Evolutionary conservation across 148 eudicot genomes (phyloP).

Genomic region (Chenopodium berlandieri): DNA sequence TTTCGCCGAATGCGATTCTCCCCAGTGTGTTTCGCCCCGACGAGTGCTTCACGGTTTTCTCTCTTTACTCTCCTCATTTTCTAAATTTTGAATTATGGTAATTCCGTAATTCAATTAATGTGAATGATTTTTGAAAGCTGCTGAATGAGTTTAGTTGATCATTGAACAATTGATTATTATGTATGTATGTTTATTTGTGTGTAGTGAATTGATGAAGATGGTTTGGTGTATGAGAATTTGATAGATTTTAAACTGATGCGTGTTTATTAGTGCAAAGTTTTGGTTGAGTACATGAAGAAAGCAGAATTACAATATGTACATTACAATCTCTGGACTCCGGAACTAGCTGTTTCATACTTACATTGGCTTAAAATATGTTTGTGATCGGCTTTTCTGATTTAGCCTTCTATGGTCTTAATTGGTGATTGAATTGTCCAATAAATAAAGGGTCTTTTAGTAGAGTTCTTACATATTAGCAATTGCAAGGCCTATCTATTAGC

Average conservation of each 20-base stretch:
- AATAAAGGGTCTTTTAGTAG: too few species aligned
- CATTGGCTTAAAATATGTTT: neutral
- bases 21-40: slow-evolving; percentile 77
- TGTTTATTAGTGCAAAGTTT: too few species aligned
- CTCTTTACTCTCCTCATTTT: neutral
- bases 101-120: neutral
- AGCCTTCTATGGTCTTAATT: too few species aligned
- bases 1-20: slow-evolving; percentile 56
- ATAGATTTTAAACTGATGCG: too few species aligned
- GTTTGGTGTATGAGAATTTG: neutral
- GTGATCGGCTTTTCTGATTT: too few species aligned
- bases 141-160: neutral
- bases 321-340: neutral
- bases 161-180: neutral
- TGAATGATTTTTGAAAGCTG: neutral
- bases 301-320: neutral
- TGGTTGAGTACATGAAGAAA: neutral
- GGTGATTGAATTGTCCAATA: too few species aligned
- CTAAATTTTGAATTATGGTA: neutral
- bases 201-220: neutral
- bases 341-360: neutral
- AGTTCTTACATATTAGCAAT: too few species aligned
- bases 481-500: too few species aligned
- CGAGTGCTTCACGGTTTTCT: slow-evolving; percentile 70
- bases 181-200: neutral